These are phyloP conservation scores for Gyromitra esculenta DNA, from an alignment of 2,329 filamentous ascomycete species.

Conservation along the genomic window DNA sequence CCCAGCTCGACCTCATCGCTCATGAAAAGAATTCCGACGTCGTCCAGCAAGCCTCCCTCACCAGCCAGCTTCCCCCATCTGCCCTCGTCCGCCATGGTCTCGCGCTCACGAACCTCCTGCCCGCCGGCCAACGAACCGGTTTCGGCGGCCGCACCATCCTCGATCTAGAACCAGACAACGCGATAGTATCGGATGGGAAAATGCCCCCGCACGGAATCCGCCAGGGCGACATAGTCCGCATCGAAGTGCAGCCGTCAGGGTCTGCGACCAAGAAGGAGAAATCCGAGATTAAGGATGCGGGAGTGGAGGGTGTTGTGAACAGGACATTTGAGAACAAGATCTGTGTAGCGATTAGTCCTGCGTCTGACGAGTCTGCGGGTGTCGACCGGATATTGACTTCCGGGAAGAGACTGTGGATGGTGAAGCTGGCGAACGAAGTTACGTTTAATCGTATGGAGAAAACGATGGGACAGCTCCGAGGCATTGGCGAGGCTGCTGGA, in stretches of 20 bases:
- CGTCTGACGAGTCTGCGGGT: conserved; percentile 62
- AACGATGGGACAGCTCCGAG: conserved; percentile 70
- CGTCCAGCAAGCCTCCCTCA: conserved; percentile 73
- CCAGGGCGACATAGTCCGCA: conserved; percentile 78
- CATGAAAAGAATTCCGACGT: conserved; percentile 78
- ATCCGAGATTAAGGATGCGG: conserved; percentile 74
- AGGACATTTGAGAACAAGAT: conserved; percentile 70
- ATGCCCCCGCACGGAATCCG: conserved; percentile 80
- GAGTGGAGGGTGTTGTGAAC: conserved; percentile 75
- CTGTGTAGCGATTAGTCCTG: conserved; percentile 75
- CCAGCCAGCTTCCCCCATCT: conserved; percentile 73
- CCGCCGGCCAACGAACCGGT: conserved; percentile 82
- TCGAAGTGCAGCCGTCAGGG: conserved; percentile 78
- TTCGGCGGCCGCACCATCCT: conserved; percentile 90
- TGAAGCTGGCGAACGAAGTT: conserved; percentile 75
- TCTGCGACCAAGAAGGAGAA: conserved; percentile 76
- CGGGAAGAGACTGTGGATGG: conserved; percentile 69
- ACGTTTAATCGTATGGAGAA: conserved; percentile 71
- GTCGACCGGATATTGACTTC: conserved; percentile 58
- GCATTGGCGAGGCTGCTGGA: conserved; percentile 67
- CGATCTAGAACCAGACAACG: conserved; percentile 78
- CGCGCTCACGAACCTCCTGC: conserved; percentile 77
- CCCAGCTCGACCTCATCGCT: conserved; percentile 76
- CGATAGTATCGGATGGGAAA: conserved; percentile 65
- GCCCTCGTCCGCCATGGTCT: conserved; percentile 78